These are phyloP conservation scores for Paecilomyces fulvus DNA, from an alignment of 2,329 filamentous ascomycete species.

Conservation along the genomic window DNA sequence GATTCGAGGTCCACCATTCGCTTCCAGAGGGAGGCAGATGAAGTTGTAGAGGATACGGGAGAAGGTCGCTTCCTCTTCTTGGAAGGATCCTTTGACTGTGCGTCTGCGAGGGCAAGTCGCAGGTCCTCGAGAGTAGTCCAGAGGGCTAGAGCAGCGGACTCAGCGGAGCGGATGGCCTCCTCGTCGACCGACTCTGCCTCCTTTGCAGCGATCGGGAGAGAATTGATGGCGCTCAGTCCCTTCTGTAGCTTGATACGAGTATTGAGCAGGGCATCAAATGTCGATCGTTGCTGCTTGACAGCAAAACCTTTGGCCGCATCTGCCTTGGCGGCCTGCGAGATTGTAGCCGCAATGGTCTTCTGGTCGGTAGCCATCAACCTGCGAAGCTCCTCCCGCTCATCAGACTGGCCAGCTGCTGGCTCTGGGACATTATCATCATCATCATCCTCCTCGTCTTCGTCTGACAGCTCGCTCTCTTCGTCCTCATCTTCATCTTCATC, in stretches of 20 bases:
- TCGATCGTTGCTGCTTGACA: conserved; percentile 74
- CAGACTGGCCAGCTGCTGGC: conserved; percentile 14
- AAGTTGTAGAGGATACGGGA: conserved; percentile 42
- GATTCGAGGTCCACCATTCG: conserved; percentile 60
- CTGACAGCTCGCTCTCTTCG: conserved; percentile 16
- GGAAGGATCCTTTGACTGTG: conserved; percentile 22
- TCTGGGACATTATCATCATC: conserved; percentile 17
- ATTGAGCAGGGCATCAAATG: conserved; percentile 83
- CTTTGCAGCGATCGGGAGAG: conserved; percentile 47
- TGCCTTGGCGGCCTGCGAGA: conserved; percentile 59
- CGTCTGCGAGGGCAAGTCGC: conserved; percentile 30
- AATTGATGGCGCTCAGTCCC: conserved; percentile 73
- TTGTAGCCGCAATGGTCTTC: conserved; percentile 55
- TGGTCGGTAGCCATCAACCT: conserved; percentile 62
- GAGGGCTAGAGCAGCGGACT: conserved; percentile 74
- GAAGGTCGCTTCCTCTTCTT: conserved; percentile 42
- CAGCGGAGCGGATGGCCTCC: conserved; percentile 62
- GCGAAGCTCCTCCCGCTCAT: conserved; percentile 52
- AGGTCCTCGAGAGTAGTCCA: conserved; percentile 60
- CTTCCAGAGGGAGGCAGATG: conserved; percentile 62
- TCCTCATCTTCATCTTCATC: conserved; percentile 26
- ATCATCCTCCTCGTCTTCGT: conserved; percentile 15
- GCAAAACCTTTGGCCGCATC: conserved; percentile 80
- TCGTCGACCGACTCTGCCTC: conserved; percentile 31
- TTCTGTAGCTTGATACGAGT: conserved; percentile 90